Evolutionary conservation across 2,329 filamentous ascomycete genomes (phyloP), one percentile per base, ranked within the genome.

Genomic region (Harringtonia aguacate): DNA sequence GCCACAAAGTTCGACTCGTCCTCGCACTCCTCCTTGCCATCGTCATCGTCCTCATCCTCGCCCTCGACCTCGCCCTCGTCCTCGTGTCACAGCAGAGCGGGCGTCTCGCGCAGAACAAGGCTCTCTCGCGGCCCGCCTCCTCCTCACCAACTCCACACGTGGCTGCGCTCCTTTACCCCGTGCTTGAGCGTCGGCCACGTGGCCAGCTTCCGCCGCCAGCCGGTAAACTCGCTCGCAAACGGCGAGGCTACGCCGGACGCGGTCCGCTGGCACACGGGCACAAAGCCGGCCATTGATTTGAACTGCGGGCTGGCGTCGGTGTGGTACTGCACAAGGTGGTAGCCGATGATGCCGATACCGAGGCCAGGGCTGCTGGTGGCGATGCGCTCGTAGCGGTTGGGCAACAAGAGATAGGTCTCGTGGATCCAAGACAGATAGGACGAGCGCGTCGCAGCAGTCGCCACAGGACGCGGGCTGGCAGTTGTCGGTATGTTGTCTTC

Each of bases 171-270:
- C 21, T n/a, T n/a, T n/a, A 45, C 47, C 40, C 58, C 51, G 42
- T 53, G 43, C 48, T 55, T 55, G n/a, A 45, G 48, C 20, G 55
- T 42, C 24, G 59, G 57, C 59, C 59, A 62, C 13, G 59, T 63
- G 17, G 50, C 47, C 27, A 57, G 46, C 44, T 61, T 61, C 29
- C 50, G 50, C 39, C 56, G 55, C 45, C 52, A 55, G 8, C 56
- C 57, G 18, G 55, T 36, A 31, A 52, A 53, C 2, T 22, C 34
- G 35, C 41, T 46, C 27, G 45, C 15, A 15, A 37, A 44, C 28
- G 54, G 43, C 18, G 15, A 15, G 21, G 12, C 15, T 13, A 2
- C 8, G 21, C 4, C 36, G 17, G 53, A 54, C n/a, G 24, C 24
- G 24, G 24, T 10, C 24, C 7, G 24, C 24, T 10, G 6, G 24